phyloP scores from a whole-genome alignment of 352 stramenopile genomes.

The Pythium brassicae region DNA sequence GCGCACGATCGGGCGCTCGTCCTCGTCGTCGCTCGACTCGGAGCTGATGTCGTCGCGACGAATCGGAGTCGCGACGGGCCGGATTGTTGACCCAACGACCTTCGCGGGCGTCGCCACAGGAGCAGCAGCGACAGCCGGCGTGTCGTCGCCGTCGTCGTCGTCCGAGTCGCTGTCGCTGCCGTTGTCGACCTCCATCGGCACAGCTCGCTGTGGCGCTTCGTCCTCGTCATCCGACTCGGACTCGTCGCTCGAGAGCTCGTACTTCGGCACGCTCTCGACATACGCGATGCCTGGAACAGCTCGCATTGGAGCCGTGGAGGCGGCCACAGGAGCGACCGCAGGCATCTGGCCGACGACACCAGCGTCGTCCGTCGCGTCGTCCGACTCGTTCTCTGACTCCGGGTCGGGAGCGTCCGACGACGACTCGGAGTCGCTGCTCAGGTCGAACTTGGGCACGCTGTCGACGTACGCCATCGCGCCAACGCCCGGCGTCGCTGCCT shows the following conservation, averaged over 20 bases:
- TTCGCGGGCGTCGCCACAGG: background rate
- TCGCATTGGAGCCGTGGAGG: background rate
- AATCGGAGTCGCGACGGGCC: background rate
- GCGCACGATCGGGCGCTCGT: slow-evolving; percentile 16
- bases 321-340: background rate
- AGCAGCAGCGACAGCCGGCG: background rate
- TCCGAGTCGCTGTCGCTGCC: slow-evolving; percentile 2
- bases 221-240: slow-evolving; percentile 19
- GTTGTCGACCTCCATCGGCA: slow-evolving; percentile 5
- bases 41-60: slow-evolving; percentile 22
- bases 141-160: slow-evolving; percentile 10
- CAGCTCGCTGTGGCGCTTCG: background rate
- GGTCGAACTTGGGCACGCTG: background rate
- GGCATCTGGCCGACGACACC: background rate
- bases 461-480: slow-evolving; percentile 13
- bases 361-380: slow-evolving; percentile 4
- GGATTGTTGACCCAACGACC: background rate
- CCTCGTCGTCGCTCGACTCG: slow-evolving; percentile 39
- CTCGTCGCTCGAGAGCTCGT: slow-evolving; percentile 42
- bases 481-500: background rate
- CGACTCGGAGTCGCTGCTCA: slow-evolving; percentile 5
- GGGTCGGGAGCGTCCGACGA: background rate
- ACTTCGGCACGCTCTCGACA: slow-evolving; percentile 54
- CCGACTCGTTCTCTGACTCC: slow-evolving; percentile 6
- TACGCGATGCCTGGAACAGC: slow-evolving; percentile 18